Evolutionary conservation across 164 flowering plant genomes (phyloP), one percentile per base, ranked within the genome.

Genomic region (Vitis rupestris): DNA sequence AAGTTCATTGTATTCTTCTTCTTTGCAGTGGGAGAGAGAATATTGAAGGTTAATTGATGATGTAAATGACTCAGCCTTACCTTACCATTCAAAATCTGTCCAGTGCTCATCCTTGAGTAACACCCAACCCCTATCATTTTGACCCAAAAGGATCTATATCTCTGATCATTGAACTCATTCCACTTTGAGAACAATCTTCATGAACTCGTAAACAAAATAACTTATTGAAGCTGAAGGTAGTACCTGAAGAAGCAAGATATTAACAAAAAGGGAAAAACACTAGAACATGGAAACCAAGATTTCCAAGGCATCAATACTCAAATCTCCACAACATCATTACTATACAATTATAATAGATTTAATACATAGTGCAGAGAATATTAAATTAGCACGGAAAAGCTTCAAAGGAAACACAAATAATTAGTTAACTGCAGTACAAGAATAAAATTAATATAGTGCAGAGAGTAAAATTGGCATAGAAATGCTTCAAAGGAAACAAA

Each of bases 221-320:
- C 97, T 90, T 62, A 90, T 94, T 51, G 98, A 72, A 58, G 98
- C 97, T 3, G 98, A 94, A 51, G 97, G 98, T 55, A 91, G 78
- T 19, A 94, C 96, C 98, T 94, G 85, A 73, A 80, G 60, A 62
- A 37, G 56, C 56, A 71, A 66, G 74, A 75, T 47, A 69, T 7
- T 52, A 66, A 68, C 3, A 50, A 13, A 7, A 7, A 9, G 29
- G 37, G 30, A 23, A 60, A 50, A 8, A n/a, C 9, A 15, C 7
- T 3, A 60, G 23, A 54, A 47, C 48, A 17, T 23, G 63, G n/a
- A 70, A 4, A 29, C 15, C 11, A 19, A 64, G 15, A 8, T 19
- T 47, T 49, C 56, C 2, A 16, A 15, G n/a, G 48, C 14, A 15
- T 6, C 27, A 61, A 11, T 50, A 29, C 52, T n/a, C 19, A 59